A percentile compares a stretch with the other conserved stretches of the same genome.
These are phyloP conservation scores for Linnemannia zychae DNA, from an alignment of 192 early-diverging fungal genomes.

Conservation along the genomic window DNA sequence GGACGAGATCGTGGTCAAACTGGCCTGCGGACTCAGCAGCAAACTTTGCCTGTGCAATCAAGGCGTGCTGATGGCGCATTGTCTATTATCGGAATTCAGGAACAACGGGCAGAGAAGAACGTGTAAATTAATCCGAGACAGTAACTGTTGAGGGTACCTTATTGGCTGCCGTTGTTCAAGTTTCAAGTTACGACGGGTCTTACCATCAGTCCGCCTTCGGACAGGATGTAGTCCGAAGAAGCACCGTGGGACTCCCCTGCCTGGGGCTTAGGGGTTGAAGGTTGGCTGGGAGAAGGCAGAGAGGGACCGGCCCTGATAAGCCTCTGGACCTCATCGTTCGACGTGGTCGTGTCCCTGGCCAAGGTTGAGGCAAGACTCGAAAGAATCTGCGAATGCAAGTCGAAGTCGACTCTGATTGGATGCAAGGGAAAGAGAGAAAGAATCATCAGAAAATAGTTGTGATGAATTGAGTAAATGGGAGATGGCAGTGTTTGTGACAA, in stretches of 20 bases:
- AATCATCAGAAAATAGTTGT: background rate
- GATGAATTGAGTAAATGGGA: background rate
- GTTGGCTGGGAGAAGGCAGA: constrained; percentile 37
- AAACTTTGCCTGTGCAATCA: constrained; percentile 50
- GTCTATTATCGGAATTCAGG: constrained; percentile 24
- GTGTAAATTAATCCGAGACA: constrained; percentile 6
- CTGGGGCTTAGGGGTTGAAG: constrained; percentile 24
- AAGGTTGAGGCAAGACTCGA: constrained; percentile 63
- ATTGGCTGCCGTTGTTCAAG: background rate
- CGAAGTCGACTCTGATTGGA: constrained; percentile 58
- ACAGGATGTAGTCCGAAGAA: constrained; percentile 16
- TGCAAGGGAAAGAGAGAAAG: background rate
- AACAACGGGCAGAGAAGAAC: background rate
- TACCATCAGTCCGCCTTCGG: constrained; percentile 48
- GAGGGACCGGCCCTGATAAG: constrained; percentile 59
- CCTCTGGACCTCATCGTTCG: constrained; percentile 57
- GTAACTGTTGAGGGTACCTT: background rate
- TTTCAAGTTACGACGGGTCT: no score
- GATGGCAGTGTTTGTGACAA: background rate
- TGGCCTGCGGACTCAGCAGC: constrained; percentile 51
- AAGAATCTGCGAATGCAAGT: constrained; percentile 67
- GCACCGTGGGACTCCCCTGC: constrained; percentile 11
- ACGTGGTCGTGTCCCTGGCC: constrained; percentile 60
- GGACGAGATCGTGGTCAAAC: constrained; percentile 49
- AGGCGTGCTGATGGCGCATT: constrained; percentile 51